A percentile compares a stretch with the other conserved stretches of the same genome.
phyloP scores from a whole-genome alignment of 2,329 filamentous ascomycete species.

The Colletotrichum lini region DNA sequence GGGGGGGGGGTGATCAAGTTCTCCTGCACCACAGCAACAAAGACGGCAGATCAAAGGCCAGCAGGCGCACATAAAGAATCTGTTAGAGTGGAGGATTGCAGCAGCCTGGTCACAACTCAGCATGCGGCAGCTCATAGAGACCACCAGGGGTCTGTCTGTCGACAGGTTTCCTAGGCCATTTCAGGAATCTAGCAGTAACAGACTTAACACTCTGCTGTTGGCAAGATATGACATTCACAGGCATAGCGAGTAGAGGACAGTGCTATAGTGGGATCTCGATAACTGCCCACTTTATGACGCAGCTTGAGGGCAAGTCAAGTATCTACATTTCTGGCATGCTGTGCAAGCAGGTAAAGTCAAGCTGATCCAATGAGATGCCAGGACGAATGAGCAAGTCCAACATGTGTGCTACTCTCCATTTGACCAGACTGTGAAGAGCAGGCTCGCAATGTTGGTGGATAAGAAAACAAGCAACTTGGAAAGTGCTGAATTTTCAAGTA shows the following conservation, averaged over 20 bases:
- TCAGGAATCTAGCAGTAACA: constrained; percentile 2
- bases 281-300: neutral
- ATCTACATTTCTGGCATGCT: neutral
- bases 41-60: constrained; percentile 18
- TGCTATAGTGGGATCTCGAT: neutral
- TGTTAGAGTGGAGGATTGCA: neutral
- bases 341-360: constrained; percentile 45
- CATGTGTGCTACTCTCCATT: constrained; percentile 49
- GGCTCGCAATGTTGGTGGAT: constrained; percentile 53
- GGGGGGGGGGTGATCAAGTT: no score
- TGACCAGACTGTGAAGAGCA: constrained; percentile 63
- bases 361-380: constrained; percentile 62
- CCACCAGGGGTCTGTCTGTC: neutral
- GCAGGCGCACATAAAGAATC: neutral
- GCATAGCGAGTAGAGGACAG: neutral
- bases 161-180: neutral
- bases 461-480: constrained; percentile 51
- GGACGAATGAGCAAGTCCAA: constrained; percentile 55
- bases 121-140: neutral
- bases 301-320: neutral
- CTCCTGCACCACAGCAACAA: constrained; percentile 13
- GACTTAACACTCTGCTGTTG: neutral
- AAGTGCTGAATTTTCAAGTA: no score
- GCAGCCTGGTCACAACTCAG: neutral
- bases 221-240: neutral